Evolutionary conservation across 495 filamentous ascomycete species (phyloP), one percentile per base, ranked within the genome.

Genomic region (Penicillium coffeae): DNA sequence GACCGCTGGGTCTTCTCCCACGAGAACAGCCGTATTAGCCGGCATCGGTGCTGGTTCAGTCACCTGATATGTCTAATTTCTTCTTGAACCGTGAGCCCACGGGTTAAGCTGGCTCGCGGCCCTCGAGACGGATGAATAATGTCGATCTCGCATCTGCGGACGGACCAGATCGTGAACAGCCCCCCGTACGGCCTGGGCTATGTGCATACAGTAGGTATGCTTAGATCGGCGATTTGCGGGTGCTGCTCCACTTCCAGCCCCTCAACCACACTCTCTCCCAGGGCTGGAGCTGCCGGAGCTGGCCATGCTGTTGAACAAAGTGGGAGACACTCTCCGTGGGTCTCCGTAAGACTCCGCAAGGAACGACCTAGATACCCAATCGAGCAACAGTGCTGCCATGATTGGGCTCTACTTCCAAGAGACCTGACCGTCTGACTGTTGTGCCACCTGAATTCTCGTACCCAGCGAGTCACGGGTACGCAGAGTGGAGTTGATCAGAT

Each of bases 61-160:
- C 62, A 65, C 62, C 56, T 62, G 62, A 39, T 39, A 36, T 13
- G 9, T 30, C 18, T 18, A 1, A 48, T 40, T 12, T 19, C 12
- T n/a, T n/a, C 38, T 8, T 40, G 27, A 40, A 45, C 18, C 21
- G 20, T n/a, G 15, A 3, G 27, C 16, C 16, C 19, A 40, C 35
- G 35, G 7, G 38, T 40, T 20, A 13, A 40, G 16, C 10, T 48
- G 20, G 27, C 30, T 27, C 38, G 45, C 45, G 49, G 35, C 39
- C 7, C 38, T 21, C 36, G 20, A 38, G 15, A 38, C 30, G 41
- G 48, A 40, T 32, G 18, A 15, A 49, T 52, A 25, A 42, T 52
- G 42, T 44, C 60, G 60, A 63, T 60, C 57, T 49, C 6, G 50
- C 47, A 60, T 60, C 58, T 51, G 55, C 51, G 55, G 47, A 59